These are phyloP conservation scores for Talaromyces trachyspermus DNA, from an alignment of 495 filamentous ascomycete genomes.

Conservation along the genomic window DNA sequence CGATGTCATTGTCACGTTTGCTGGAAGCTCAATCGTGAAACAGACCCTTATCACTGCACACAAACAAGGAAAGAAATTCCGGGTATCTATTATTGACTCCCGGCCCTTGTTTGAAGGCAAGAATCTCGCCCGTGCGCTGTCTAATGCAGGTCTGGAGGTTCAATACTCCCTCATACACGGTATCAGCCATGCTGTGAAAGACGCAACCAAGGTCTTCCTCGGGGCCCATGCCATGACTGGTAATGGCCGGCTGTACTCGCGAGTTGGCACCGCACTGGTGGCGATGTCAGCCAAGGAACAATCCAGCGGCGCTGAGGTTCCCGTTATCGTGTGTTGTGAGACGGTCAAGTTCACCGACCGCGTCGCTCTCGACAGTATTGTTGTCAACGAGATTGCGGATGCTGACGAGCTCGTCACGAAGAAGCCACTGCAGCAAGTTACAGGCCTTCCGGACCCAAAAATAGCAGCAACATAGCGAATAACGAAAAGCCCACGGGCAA, in stretches of 20 bases:
- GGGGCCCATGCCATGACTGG: constrained; percentile 87
- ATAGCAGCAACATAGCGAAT: constrained; percentile 15
- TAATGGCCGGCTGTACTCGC: constrained; percentile 79
- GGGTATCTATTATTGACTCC: constrained; percentile 78
- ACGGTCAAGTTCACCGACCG: constrained; percentile 92
- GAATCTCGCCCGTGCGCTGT: constrained; percentile 60
- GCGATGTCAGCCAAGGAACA: constrained; percentile 76
- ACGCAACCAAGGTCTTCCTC: constrained; percentile 73
- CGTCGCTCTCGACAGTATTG: constrained; percentile 83
- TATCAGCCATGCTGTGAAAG: constrained; percentile 61
- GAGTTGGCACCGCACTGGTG: constrained; percentile 79
- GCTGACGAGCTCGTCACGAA: constrained; percentile 52
- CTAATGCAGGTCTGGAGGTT: constrained; percentile 61
- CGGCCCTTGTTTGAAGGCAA: constrained; percentile 76
- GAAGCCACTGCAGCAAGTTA: constrained; percentile 27
- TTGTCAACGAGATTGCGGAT: constrained; percentile 81
- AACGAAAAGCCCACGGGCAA: constrained; percentile 24
- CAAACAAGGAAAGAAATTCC: constrained; percentile 62
- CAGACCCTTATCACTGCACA: constrained; percentile 67
- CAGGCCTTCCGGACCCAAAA: constrained; percentile 27
- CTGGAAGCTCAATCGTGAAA: constrained; percentile 79
- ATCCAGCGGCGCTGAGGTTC: constrained; percentile 50
- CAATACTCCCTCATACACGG: constrained; percentile 75
- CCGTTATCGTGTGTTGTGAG: constrained; percentile 89
- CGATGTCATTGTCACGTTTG: constrained; percentile 82